Evolutionary conservation across 1,284 basidiomycete species (phyloP).

Genomic region (Sanghuangporus baumii): DNA sequence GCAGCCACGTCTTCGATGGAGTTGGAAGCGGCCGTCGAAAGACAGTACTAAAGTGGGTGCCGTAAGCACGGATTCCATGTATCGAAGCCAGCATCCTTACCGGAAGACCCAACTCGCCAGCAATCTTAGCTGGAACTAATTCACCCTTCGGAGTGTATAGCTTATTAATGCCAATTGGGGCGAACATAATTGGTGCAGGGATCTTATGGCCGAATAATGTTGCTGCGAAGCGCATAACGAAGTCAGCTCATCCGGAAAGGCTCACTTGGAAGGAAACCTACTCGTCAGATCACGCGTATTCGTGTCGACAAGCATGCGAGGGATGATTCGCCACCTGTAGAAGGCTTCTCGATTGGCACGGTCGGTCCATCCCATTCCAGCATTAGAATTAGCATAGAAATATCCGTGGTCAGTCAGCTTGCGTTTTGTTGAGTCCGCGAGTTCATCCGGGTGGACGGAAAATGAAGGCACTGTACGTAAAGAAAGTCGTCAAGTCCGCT

Average conservation of each 20-base stretch:
- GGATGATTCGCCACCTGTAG: conserved; percentile 48
- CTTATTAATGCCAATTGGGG: conserved; percentile 57
- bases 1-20: conserved; percentile 49
- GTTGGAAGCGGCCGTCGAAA: conserved; percentile 51
- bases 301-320: conserved; percentile 55
- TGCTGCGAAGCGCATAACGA: conserved; percentile 23
- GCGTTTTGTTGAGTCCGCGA: conserved; percentile 43
- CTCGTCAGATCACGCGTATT: conserved; percentile 48
- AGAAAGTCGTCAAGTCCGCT: not conserved
- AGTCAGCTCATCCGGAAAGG: not conserved
- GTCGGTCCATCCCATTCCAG: conserved; percentile 51
- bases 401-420: conserved; percentile 48
- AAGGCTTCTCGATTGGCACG: conserved; percentile 48
- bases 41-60: conserved; percentile 35
- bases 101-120: conserved; percentile 49
- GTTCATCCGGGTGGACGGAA: conserved; percentile 45
- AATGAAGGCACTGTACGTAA: conserved; percentile 29
- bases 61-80: not conserved
- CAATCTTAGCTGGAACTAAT: conserved; percentile 48
- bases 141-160: conserved; percentile 48
- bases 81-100: conserved; percentile 21
- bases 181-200: conserved; percentile 49
- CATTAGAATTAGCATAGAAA: conserved; percentile 54
- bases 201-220: conserved; percentile 50
- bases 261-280: not conserved